Percentiles rank a stretch among this genome's conserved stretches.
phyloP scores from a whole-genome alignment of 441 rosid species.

The Capsella rubella region DNA sequence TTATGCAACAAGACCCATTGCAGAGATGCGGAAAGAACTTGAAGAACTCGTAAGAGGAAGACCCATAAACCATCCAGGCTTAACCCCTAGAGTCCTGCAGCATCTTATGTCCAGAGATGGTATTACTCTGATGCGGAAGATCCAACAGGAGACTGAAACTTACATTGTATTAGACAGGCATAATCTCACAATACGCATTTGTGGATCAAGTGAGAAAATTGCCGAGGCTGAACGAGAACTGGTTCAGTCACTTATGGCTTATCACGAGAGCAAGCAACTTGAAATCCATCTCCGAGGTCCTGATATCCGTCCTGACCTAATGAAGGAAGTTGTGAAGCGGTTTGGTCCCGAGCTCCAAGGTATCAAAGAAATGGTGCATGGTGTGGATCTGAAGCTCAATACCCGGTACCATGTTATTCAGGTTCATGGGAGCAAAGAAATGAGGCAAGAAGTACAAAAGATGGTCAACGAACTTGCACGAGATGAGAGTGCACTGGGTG shows the following conservation, averaged over 20 bases:
- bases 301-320: conserved; percentile 64
- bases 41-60: conserved; percentile 74
- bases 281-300: conserved; percentile 65
- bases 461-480: conserved; percentile 53
- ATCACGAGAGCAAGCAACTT: conserved; percentile 66
- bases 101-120: conserved; percentile 67
- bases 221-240: conserved; percentile 59
- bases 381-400: conserved; percentile 62
- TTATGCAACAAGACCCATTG: conserved; percentile 69
- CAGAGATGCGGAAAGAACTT: conserved; percentile 69
- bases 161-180: conserved; percentile 61
- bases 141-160: conserved; percentile 65
- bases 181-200: conserved; percentile 51
- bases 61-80: conserved; percentile 56
- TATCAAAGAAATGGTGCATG: conserved; percentile 62
- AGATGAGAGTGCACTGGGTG: conserved; percentile 36
- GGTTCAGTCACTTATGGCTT: conserved; percentile 52
- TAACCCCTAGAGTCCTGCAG: conserved; percentile 57
- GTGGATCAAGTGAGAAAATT: conserved; percentile 54
- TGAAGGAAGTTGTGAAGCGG: conserved; percentile 71
- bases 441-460: conserved; percentile 61
- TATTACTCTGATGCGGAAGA: conserved; percentile 52
- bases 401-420: conserved; percentile 57
- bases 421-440: conserved; percentile 56
- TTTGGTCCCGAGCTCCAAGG: conserved; percentile 77